phyloP scores from a whole-genome alignment of 2,329 filamentous ascomycete species.

The Chrysosporium keratinophilum region DNA sequence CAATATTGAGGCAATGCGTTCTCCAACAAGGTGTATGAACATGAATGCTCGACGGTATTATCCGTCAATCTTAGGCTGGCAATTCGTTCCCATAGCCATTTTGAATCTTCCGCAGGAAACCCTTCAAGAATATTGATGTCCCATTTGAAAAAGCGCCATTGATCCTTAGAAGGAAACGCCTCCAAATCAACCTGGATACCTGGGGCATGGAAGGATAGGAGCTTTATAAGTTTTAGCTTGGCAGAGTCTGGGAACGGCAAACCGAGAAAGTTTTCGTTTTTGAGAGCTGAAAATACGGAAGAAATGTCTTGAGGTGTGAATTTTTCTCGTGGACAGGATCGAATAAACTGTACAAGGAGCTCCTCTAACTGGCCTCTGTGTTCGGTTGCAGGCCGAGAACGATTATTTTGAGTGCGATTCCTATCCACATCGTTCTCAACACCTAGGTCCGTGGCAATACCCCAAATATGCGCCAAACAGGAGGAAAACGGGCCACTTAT shows the following conservation, averaged over 20 bases:
- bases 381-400: constrained; percentile 1
- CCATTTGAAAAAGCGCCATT: constrained; percentile 4
- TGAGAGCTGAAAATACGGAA: not conserved
- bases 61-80: not conserved
- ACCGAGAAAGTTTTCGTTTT: not conserved
- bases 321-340: not conserved
- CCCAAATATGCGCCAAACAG: constrained; percentile 4
- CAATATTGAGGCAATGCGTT: not conserved
- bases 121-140: not conserved
- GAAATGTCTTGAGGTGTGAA: not conserved
- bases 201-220: constrained; percentile 7
- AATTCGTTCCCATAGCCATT: constrained; percentile 10
- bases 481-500: not conserved
- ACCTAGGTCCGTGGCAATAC: not conserved
- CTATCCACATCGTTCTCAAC: not conserved
- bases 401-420: not conserved
- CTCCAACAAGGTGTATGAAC: not conserved
- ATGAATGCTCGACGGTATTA: not conserved
- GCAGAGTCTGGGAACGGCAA: not conserved
- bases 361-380: constrained; percentile 3
- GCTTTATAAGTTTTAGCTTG: constrained; percentile 9
- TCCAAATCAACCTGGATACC: constrained; percentile 10
- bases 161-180: not conserved
- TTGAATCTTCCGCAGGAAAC: constrained; percentile 5
- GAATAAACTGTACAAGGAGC: constrained; percentile 3